Evolutionary conservation across 2,329 filamentous ascomycete species (phyloP), one percentile per base, ranked within the genome.

Genomic region (Alternaria triticina): DNA sequence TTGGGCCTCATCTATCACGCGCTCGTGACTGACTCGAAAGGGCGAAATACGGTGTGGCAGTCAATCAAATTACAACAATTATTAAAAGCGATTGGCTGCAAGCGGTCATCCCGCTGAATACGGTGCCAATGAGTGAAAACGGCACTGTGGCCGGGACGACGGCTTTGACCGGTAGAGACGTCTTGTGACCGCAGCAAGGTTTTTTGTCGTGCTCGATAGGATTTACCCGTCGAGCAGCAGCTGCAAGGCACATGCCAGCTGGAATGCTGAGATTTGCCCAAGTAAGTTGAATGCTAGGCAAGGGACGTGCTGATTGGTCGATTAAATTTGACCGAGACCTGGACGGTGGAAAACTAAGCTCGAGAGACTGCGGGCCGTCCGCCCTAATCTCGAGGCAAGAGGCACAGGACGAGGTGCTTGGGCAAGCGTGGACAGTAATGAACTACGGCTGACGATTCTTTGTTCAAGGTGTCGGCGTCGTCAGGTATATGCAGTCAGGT

Each of bases 101-200:
- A 56, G 55, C 61, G 54, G 66, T 73, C 69, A 73, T 72, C 67
- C 61, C 61, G 64, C 67, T 70, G 57, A 57, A 62, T 51, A 67
- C 61, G 63, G 50, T 65, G 28, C 61, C 59, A 57, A 67, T 65
- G 62, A 69, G 61, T 61, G 64, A 70, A 62, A 45, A 66, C 61
- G 66, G 65, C 59, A 65, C 54, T 52, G 57, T 44, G 54, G 54
- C 47, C 58, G 64, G 55, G 65, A 68, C 64, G 61, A 68, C 65
- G 64, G 66, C 59, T 70, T 64, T 73, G 71, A 74, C 72, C 70
- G 70, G 70, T 71, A 64, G 64, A 54, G 59, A 57, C 54, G 73
- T 75, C 76, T 74, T 74, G 72, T 79, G 77, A 79, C 72, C 69
- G 66, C 67, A 62, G 65, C 66, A 70, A 69, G 69, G 72, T 71